A percentile compares a stretch with the other conserved stretches of the same genome.
Evolutionary conservation across 805 yeast species (phyloP).

Genomic region (Ogataea salicorniae): DNA sequence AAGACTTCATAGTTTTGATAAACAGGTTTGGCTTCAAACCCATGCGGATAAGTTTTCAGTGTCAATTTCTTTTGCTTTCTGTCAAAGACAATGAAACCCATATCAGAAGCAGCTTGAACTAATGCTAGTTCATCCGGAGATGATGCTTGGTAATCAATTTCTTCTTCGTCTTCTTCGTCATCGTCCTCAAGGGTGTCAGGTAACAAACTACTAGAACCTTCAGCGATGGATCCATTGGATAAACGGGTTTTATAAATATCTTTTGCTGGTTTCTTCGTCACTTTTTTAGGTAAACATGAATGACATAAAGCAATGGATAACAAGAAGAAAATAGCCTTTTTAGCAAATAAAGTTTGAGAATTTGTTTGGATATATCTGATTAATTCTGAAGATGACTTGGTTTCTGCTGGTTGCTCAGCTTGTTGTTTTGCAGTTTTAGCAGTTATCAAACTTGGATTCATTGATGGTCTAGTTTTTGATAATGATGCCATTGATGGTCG

Average conservation of each 20-base stretch:
- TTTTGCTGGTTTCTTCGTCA: slow-evolving; percentile 4
- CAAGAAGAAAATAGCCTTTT: slow-evolving; percentile 72
- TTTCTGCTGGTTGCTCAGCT: slow-evolving; percentile 33
- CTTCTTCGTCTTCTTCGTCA: slow-evolving; percentile 18
- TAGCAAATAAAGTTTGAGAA: slow-evolving; percentile 67
- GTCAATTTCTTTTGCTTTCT: slow-evolving; percentile 56
- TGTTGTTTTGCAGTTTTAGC: slow-evolving; percentile 39
- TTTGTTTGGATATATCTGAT: slow-evolving; percentile 63
- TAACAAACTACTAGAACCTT: slow-evolving; percentile 2
- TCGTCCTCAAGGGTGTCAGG: slow-evolving; percentile 3
- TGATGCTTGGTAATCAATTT: slow-evolving; percentile 80
- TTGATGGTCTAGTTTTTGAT: slow-evolving; percentile 14
- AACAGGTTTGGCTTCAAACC: slow-evolving; percentile 60
- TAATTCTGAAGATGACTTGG: slow-evolving; percentile 59
- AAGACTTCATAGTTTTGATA: slow-evolving; percentile 69
- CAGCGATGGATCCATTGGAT: slow-evolving; percentile 20
- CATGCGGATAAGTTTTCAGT: slow-evolving; percentile 77
- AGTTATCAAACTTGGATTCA: slow-evolving; percentile 20
- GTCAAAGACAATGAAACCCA: slow-evolving; percentile 83
- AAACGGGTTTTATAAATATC: not conserved
- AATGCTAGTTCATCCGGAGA: slow-evolving; percentile 96
- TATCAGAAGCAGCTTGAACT: slow-evolving; percentile 89
- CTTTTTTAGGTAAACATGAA: slow-evolving; percentile 72
- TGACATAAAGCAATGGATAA: slow-evolving; percentile 84
- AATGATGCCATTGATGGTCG: slow-evolving; percentile 56